Conservation (phyloP, 345 rosid genomes). For the Syzygium oleosum region DNA sequence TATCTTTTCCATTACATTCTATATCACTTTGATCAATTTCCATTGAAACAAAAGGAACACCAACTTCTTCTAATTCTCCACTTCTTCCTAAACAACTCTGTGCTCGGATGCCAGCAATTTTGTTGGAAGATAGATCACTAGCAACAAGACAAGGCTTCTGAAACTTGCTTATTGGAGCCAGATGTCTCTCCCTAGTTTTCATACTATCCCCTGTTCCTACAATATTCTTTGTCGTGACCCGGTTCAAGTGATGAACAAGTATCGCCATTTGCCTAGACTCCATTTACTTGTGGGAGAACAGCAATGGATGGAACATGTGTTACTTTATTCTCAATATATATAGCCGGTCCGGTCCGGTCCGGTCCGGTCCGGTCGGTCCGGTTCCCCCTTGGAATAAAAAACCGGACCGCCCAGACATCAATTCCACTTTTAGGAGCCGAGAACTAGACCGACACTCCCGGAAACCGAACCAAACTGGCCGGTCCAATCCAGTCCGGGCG, state of each 20-base stretch:
- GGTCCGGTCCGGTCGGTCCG: too few species aligned
- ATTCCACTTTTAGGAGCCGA: too few species aligned
- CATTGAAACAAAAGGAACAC: slow-evolving; percentile 3
- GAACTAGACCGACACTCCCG: accelerated
- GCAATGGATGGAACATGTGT: slow-evolving; percentile 8
- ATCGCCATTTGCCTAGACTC: slow-evolving; percentile 11
- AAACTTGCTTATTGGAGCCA: slow-evolving; percentile 16
- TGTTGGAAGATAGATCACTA: slow-evolving; percentile 10
- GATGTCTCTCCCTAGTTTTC: slow-evolving; percentile 21
- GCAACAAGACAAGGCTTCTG: slow-evolving; percentile 17
- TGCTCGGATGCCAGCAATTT: slow-evolving; percentile 23
- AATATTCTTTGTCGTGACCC: slow-evolving; percentile 36
- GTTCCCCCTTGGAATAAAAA: too few species aligned
- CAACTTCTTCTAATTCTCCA: slow-evolving; percentile 7
- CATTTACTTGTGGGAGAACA: slow-evolving; percentile 20
- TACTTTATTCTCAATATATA: slow-evolving; percentile 8
- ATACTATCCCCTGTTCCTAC: slow-evolving; percentile 32
- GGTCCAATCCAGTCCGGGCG: too few species aligned
- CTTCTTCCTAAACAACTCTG: slow-evolving; percentile 8
- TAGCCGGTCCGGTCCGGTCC: too few species aligned
- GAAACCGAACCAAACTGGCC: too few species aligned
- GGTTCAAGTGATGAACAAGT: slow-evolving; percentile 25
- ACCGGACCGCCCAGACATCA: too few species aligned
- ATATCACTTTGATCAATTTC: slow-evolving; percentile 12
- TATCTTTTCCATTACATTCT: slow-evolving; percentile 6